A percentile compares a stretch with the other conserved stretches of the same genome.
Conservation (phyloP, 2,329 filamentous ascomycete species). For the Exophiala alcalophila region DNA sequence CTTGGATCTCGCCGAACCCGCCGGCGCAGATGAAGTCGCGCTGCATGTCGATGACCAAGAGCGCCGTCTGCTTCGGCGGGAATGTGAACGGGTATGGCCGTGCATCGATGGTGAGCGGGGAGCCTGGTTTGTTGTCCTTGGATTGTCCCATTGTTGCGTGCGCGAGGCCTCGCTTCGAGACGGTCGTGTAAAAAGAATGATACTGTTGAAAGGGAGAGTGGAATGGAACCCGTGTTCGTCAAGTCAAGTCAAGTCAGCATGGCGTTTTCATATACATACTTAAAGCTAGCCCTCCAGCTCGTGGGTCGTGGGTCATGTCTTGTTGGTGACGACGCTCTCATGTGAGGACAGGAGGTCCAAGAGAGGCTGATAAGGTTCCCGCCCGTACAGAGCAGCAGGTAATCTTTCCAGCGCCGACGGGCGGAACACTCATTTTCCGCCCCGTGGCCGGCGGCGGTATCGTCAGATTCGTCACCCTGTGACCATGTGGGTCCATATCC, state of each 20-base stretch:
- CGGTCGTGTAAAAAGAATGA: too few species aligned
- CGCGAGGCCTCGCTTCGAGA: too few species aligned
- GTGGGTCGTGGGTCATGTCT: too few species aligned
- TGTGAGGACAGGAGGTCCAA: too few species aligned
- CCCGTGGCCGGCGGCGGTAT: conserved; percentile 18
- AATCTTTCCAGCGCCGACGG: conserved; percentile 15
- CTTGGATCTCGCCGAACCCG: conserved; percentile 54
- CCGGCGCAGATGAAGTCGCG: conserved; percentile 50
- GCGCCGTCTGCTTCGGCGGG: conserved; percentile 45
- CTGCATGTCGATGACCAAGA: conserved; percentile 54
- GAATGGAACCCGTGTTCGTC: too few species aligned
- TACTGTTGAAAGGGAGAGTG: not conserved
- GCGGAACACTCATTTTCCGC: not conserved
- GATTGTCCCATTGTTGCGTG: conserved; percentile 31
- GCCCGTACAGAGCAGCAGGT: conserved; percentile 5
- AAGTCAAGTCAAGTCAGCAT: too few species aligned
- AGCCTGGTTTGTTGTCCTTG: conserved; percentile 53
- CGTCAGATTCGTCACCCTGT: conserved; percentile 6
- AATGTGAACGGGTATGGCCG: conserved; percentile 52
- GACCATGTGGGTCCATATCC: conserved; percentile 1
- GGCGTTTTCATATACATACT: too few species aligned
- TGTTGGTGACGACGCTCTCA: too few species aligned
- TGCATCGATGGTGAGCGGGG: conserved; percentile 82
- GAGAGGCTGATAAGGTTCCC: too few species aligned
- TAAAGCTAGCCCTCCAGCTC: too few species aligned